These are phyloP conservation scores for Aphanocladium album DNA, from an alignment of 2,329 filamentous ascomycete genomes.

Conservation along the genomic window DNA sequence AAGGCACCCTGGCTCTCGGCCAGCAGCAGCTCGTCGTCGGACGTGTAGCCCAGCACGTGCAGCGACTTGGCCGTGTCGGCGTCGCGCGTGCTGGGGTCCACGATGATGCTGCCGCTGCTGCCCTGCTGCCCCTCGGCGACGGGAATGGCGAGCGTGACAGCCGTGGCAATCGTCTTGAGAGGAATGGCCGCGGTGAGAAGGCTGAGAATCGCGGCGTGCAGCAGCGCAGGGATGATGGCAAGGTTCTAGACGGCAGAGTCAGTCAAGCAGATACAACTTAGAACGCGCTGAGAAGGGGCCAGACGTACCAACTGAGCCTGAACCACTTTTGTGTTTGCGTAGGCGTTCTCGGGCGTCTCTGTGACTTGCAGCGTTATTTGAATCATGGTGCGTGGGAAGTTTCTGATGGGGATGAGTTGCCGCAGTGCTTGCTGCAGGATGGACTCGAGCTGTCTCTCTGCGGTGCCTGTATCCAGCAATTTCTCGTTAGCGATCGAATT, in stretches of 20 bases:
- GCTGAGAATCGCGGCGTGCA: slow-evolving; percentile 74
- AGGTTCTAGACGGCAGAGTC: slow-evolving; percentile 54
- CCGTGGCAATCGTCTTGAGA: slow-evolving; percentile 65
- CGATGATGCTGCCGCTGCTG: slow-evolving; percentile 33
- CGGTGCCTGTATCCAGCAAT: slow-evolving; percentile 47
- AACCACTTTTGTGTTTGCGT: slow-evolving; percentile 54
- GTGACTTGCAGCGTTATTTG: slow-evolving; percentile 78
- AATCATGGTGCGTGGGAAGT: slow-evolving; percentile 71
- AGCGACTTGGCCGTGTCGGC: slow-evolving; percentile 61
- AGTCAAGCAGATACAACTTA: neutral
- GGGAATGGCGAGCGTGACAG: slow-evolving; percentile 58
- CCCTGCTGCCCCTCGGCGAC: slow-evolving; percentile 33
- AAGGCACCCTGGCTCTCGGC: slow-evolving; percentile 81
- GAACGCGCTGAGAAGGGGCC: neutral
- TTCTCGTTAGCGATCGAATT: neutral
- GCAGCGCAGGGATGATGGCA: slow-evolving; percentile 70
- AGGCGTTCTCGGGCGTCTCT: slow-evolving; percentile 62
- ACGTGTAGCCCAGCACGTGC: slow-evolving; percentile 82
- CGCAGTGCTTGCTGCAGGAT: slow-evolving; percentile 67
- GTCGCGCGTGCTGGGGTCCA: slow-evolving; percentile 59
- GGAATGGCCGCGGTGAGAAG: slow-evolving; percentile 80
- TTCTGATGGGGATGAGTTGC: slow-evolving; percentile 68
- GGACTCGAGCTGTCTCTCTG: slow-evolving; percentile 77
- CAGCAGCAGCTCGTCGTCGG: slow-evolving; percentile 65
- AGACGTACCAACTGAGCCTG: slow-evolving; percentile 55